Evolutionary conservation across 495 filamentous ascomycete genomes (phyloP), one percentile per base, ranked within the genome.

Genomic region (Lasiosphaeris hirsuta): DNA sequence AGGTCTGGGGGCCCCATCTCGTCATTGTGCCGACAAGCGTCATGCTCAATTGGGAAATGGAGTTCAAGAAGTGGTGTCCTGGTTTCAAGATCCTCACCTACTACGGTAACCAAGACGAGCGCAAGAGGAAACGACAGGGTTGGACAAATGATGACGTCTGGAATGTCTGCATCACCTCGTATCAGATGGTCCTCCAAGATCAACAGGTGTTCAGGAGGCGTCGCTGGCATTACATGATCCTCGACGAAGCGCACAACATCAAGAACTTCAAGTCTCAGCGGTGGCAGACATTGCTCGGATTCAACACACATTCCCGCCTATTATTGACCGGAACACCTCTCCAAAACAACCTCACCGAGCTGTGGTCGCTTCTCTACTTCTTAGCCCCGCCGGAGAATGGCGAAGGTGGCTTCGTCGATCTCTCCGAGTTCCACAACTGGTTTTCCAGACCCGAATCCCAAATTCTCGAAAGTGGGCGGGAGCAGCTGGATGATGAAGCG

Each of bases 1-100:
- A 90, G 65, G 84, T 92, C 23, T 99, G 95, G 95, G 95, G 95
- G 0, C 90, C 95, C 0, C 95, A 99, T 78, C 76, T 99, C 17
- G 88, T 99, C 38, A 88, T 99, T 59, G 95, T 99, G 7, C 95
- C 95, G 2, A 97, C 95, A 8, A 96, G 92, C 72, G 95, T 99
- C 33, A 96, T 99, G 80, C 84, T 99, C 51, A 99, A 99, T 69
- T 99, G 95, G 95, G 95, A 97, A 69, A 97, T 96, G 87, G 95
- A 99, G 71, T 99, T 99, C 80, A 97, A 97, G 67, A 97, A 97
- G 71, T 99, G 92, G 86, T 92, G 90, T 48, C 95, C 95, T 10
- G 95, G 95, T 2, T 99, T 99, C 81, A 97, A 96, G 68, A 92
- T 97, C 57, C 84, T 97, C 60, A 92, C 92, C 2, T 99, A 99